Evolutionary conservation across 2,329 filamentous ascomycete genomes (phyloP).

Genomic region (Rosellinia necatrix): DNA sequence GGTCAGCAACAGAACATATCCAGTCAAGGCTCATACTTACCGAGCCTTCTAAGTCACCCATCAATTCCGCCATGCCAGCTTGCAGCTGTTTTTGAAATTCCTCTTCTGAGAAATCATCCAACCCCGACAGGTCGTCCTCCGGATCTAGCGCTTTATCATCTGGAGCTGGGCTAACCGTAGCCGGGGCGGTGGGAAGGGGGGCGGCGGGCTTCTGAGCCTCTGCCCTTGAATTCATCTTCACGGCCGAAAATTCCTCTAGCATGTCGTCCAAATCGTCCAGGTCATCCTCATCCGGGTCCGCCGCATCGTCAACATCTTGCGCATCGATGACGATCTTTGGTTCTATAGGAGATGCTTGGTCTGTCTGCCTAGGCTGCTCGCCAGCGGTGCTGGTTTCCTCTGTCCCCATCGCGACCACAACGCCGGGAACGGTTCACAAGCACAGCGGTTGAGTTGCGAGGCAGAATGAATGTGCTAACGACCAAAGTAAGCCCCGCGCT

Average conservation of each 20-base stretch:
- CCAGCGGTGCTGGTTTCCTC: conserved; percentile 24
- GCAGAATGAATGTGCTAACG: not conserved
- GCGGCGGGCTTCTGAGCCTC: conserved; percentile 28
- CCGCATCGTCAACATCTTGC: conserved; percentile 59
- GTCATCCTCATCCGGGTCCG: conserved; percentile 92
- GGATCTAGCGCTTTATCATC: conserved; percentile 24
- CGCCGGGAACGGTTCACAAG: not conserved
- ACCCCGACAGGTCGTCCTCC: conserved; percentile 37
- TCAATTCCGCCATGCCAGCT: conserved; percentile 82
- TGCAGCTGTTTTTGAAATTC: conserved; percentile 88
- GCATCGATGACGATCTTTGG: conserved; percentile 32
- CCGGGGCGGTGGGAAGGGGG: conserved; percentile 33
- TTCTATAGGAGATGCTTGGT: conserved; percentile 30
- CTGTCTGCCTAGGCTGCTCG: conserved; percentile 24
- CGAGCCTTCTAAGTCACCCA: conserved; percentile 70
- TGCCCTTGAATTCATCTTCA: conserved; percentile 58
- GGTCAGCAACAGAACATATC: conserved; percentile 5
- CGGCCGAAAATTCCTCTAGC: conserved; percentile 84
- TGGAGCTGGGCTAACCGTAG: conserved; percentile 29
- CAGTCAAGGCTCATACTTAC: conserved; percentile 44
- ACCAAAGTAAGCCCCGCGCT: conserved; percentile 3
- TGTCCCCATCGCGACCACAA: conserved; percentile 29
- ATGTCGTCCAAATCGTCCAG: conserved; percentile 93
- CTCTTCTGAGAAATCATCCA: conserved; percentile 65
- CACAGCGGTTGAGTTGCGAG: not conserved